Base-by-base conservation (phyloP, 2,329 filamentous ascomycete genomes). In the Colletotrichum salicis region DNA sequence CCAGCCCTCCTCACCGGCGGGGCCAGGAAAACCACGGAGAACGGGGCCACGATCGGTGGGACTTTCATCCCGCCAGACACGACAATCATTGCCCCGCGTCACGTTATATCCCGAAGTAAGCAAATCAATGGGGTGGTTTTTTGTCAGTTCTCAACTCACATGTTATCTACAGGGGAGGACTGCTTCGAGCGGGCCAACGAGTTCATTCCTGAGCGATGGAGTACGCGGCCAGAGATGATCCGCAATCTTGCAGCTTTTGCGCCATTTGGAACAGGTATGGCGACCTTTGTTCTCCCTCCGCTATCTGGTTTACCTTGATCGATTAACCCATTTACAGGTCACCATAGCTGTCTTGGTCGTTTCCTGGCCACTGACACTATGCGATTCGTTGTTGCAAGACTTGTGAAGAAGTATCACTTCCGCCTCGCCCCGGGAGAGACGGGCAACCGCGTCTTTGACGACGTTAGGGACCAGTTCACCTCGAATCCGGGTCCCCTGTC, bases 151-250 rank as follows among this genome's bases (percentile, higher is more conserved):
- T 41, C 37, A 11, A 48, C 24, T 58, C 27, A 71, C 29, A 29
- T 12, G 2, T 10, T 15, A 3, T 29, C 66, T 68, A 60, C 41
- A 77, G 77, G 74, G 31, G 78, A 70, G 35, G 76, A 78, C 55
- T 77, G 75, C 31, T 82, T 81, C 69, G 77, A 73, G 45, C 59
- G 63, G 2, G 74, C 76, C 7, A 66, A 72, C 1, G 77, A 81
- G 27, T 84, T 83, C 61, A 76, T 84, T 6, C 82, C 82, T 2
- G 81, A 84, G 64, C 76, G 82, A 31, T 84, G 81, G 80, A 81
- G 77, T 2, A 76, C 76, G 4, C 71, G 67, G 15, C 77, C 76
- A 2, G 78, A 83, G 10, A 70, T 84, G 68, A 74, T 80, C n/a
- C 77, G 74, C 27, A 77, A 83, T 61, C 64, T 71, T 29, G 74